A percentile compares a stretch with the other conserved stretches of the same genome.
phyloP scores from a whole-genome alignment of 768 basidiomycete species.

The Rossbeevera mucosa region DNA sequence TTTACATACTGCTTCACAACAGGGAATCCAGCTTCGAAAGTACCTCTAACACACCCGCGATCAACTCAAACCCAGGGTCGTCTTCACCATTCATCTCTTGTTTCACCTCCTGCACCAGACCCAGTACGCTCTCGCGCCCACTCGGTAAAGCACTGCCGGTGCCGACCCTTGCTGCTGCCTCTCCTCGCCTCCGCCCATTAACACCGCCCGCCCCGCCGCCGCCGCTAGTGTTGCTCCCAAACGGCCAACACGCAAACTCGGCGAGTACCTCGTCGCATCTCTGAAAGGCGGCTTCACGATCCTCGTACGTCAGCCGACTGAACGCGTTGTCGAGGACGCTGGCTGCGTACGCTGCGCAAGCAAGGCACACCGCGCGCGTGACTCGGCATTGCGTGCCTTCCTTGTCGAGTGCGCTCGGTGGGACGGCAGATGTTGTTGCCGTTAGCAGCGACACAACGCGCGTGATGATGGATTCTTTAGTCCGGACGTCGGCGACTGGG shows the following conservation, averaged over 20 bases:
- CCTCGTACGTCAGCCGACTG: constrained; percentile 83
- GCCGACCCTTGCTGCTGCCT: constrained; percentile 41
- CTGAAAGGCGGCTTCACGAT: constrained; percentile 88
- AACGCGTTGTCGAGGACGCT: constrained; percentile 95
- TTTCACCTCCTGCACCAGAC: constrained; percentile 67
- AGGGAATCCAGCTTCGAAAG: constrained; percentile 85
- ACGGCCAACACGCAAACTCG: constrained; percentile 91
- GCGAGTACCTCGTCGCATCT: constrained; percentile 91
- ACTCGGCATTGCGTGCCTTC: constrained; percentile 79
- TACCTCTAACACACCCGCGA: constrained; percentile 91
- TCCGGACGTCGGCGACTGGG: constrained; percentile 89
- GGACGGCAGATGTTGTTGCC: constrained; percentile 75
- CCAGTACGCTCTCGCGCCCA: constrained; percentile 66
- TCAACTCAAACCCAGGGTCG: constrained; percentile 84
- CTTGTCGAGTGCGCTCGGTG: constrained; percentile 66
- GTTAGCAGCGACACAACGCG: constrained; percentile 79
- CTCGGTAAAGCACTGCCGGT: constrained; percentile 49
- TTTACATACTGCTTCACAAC: constrained; percentile 16
- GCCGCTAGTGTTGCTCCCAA: constrained; percentile 43
- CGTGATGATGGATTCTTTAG: constrained; percentile 78
- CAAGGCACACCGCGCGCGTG: constrained; percentile 77
- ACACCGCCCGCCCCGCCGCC: constrained; percentile 11
- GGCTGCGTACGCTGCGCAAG: constrained; percentile 90
- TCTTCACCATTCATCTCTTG: constrained; percentile 69
- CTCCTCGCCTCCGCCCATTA: constrained; percentile 38